Conservation (phyloP, 352 stramenopile species). For the Ophiocytium majus region DNA sequence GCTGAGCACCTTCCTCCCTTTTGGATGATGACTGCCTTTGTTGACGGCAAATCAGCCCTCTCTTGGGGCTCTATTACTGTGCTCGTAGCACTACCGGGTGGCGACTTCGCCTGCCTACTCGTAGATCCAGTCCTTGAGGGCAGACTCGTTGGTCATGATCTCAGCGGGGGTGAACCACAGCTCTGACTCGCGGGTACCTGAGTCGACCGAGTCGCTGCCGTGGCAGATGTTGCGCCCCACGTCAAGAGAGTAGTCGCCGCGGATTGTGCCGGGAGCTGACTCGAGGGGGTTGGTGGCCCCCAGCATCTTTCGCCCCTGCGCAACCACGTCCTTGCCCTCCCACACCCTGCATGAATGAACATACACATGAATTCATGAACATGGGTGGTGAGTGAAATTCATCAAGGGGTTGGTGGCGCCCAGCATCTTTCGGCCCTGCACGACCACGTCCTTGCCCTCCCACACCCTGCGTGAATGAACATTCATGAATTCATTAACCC, state of each 20-base stretch:
- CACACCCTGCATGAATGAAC: conserved; percentile 88
- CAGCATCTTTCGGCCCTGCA: conserved; percentile 90
- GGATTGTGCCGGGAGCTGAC: conserved; percentile 89
- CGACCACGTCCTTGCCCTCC: conserved; percentile 87
- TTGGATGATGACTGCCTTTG: too few species aligned
- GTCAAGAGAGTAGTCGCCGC: conserved; percentile 51
- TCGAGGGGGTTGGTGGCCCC: conserved; percentile 93
- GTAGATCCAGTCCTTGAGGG: conserved; percentile 81
- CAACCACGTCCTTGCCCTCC: conserved; percentile 87
- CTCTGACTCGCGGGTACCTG: conserved; percentile 92
- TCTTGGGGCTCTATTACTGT: too few species aligned
- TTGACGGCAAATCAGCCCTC: too few species aligned
- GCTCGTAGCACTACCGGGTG: background rate
- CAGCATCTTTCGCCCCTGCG: conserved; percentile 90
- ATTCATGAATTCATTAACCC: too few species aligned
- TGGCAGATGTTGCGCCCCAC: conserved; percentile 91
- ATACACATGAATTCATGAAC: too few species aligned
- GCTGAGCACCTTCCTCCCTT: too few species aligned
- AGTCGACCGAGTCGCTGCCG: conserved; percentile 94
- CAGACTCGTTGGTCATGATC: conserved; percentile 80
- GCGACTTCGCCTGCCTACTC: conserved; percentile 24
- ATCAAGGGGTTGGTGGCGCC: conserved; percentile 90
- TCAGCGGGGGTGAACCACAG: conserved; percentile 94
- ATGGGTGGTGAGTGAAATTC: conserved; percentile 89
- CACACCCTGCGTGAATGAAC: conserved; percentile 92